Conservation (phyloP, 2,329 filamentous ascomycete species). For the Clonostachys byssicola region DNA sequence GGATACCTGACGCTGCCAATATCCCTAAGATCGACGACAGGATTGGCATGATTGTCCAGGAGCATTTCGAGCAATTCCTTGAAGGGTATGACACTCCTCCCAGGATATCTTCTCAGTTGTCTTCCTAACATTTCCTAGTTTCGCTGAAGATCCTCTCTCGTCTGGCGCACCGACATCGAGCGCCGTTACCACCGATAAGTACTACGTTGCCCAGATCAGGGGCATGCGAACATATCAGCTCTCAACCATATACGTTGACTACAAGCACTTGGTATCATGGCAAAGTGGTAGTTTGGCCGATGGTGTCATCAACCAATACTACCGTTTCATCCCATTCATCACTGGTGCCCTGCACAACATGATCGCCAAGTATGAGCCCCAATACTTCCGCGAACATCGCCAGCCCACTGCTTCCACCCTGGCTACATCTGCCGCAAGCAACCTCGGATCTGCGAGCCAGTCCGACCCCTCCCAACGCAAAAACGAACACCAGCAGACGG, state of each 20-base stretch:
- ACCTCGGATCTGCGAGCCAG: constrained; percentile 57
- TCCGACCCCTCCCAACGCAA: constrained; percentile 70
- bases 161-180: constrained; percentile 64
- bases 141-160: constrained; percentile 63
- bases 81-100: constrained; percentile 34
- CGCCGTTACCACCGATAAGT: constrained; percentile 71
- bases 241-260: constrained; percentile 87
- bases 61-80: constrained; percentile 76
- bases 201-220: constrained; percentile 81
- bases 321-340: constrained; percentile 90
- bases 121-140: constrained; percentile 33
- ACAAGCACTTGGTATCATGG: constrained; percentile 74
- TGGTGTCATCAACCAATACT: constrained; percentile 87
- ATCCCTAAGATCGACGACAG: constrained; percentile 73
- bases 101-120: not conserved
- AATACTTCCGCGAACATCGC: constrained; percentile 89
- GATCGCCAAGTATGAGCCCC: constrained; percentile 89
- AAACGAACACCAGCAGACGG: constrained; percentile 90
- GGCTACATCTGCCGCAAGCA: constrained; percentile 63
- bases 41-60: constrained; percentile 69
- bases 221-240: constrained; percentile 69
- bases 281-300: constrained; percentile 79
- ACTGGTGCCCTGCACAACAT: constrained; percentile 85
- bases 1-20: constrained; percentile 39
- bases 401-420: constrained; percentile 75